Evolutionary conservation across 2,329 filamentous ascomycete species (phyloP).

Genomic region (Penicillium sp.): DNA sequence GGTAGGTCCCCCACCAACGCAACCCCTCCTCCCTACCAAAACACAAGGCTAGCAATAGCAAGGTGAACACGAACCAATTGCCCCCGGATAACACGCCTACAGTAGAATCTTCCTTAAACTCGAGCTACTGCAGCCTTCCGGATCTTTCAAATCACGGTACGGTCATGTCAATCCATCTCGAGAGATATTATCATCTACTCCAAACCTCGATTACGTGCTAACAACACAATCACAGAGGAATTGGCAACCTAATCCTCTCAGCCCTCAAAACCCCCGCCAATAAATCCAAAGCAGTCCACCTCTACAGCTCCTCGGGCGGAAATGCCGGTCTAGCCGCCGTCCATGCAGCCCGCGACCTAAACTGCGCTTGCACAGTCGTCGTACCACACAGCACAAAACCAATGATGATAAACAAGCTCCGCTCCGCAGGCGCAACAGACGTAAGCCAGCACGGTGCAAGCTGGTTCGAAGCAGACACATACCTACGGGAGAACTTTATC

Average conservation of each 20-base stretch:
- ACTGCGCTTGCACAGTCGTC: constrained; percentile 67
- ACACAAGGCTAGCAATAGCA: background rate
- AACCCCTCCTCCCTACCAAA: background rate
- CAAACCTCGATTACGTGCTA: background rate
- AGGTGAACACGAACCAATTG: background rate
- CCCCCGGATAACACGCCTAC: background rate
- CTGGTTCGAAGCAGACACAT: constrained; percentile 68
- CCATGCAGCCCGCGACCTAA: constrained; percentile 64
- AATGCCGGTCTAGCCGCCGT: constrained; percentile 81
- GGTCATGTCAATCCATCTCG: background rate
- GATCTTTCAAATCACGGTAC: constrained; percentile 74
- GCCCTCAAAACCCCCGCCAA: constrained; percentile 26
- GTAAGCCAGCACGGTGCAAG: constrained; percentile 66
- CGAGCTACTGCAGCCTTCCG: constrained; percentile 75
- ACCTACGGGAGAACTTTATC: constrained; percentile 55
- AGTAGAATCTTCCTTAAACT: constrained; percentile 79
- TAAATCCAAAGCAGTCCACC: constrained; percentile 52
- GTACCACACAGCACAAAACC: constrained; percentile 64
- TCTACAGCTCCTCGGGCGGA: constrained; percentile 75
- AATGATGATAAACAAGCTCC: constrained; percentile 68
- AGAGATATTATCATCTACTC: background rate
- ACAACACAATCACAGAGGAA: constrained; percentile 24
- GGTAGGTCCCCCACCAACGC: constrained; percentile 22
- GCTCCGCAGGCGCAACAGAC: constrained; percentile 59
- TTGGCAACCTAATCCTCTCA: constrained; percentile 38